Conservation (phyloP, 257 asterid species). For the Nicotiana paniculata region DNA sequence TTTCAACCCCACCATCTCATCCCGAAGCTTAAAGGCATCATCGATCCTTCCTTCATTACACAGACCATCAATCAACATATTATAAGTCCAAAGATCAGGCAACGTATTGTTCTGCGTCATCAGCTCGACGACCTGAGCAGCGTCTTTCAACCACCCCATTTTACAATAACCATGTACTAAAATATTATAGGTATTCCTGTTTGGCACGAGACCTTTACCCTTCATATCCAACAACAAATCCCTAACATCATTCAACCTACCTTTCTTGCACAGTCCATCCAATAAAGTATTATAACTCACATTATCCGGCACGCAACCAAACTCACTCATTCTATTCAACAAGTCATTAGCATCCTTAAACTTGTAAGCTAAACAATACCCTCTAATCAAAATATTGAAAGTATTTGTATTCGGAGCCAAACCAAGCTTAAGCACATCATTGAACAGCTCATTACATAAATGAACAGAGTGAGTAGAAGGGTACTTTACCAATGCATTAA, state of each 20-base stretch:
- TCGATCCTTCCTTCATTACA: conserved; percentile 52
- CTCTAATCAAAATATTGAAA: conserved; percentile 60
- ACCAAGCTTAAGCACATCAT: conserved; percentile 62
- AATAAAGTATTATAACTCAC: conserved; percentile 67
- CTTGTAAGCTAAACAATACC: conserved; percentile 58
- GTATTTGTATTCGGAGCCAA: conserved; percentile 52
- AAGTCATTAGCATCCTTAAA: conserved; percentile 46
- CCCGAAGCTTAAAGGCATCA: conserved; percentile 59
- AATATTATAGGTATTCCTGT: conserved; percentile 58
- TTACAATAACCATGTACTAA: conserved; percentile 73
- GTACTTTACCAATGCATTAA: conserved; percentile 55
- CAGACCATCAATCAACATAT: conserved; percentile 61
- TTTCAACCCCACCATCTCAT: conserved; percentile 57
- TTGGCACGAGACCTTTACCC: conserved; percentile 51
- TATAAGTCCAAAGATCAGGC: conserved; percentile 74
- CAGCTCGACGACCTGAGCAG: conserved; percentile 54
- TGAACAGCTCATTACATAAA: conserved; percentile 47
- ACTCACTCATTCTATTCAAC: conserved; percentile 51
- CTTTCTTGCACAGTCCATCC: conserved; percentile 57
- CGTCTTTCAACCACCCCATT: conserved; percentile 76
- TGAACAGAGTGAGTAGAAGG: conserved; percentile 37
- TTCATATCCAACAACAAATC: conserved; percentile 67
- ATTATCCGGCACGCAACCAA: conserved; percentile 48
- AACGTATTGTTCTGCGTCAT: conserved; percentile 52
- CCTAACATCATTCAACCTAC: conserved; percentile 59